Percentiles rank a stretch among this genome's conserved stretches.
Evolutionary conservation across 192 early-diverging fungal genomes (phyloP).

Genomic region (Haplosporangium gracile): DNA sequence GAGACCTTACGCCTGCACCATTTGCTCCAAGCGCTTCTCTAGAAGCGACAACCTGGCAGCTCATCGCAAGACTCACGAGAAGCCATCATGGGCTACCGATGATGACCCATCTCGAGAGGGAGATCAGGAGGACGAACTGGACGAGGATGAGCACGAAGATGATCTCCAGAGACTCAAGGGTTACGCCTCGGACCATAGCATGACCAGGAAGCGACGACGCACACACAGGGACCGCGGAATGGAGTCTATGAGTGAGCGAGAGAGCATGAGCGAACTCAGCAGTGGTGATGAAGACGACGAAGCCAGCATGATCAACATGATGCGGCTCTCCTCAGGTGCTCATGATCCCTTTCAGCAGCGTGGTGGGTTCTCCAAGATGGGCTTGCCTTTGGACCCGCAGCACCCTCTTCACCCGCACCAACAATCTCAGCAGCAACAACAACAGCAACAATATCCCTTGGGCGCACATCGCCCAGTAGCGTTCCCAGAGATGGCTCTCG

Average conservation of each 20-base stretch:
- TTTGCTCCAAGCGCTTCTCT: constrained; percentile 70
- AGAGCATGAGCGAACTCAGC: constrained; percentile 46
- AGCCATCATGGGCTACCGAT: constrained; percentile 48
- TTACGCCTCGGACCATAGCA: constrained; percentile 41
- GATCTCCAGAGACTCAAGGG: constrained; percentile 30
- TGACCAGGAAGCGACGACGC: constrained; percentile 42
- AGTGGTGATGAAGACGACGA: constrained; percentile 53
- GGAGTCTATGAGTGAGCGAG: constrained; percentile 56
- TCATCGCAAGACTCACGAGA: constrained; percentile 71
- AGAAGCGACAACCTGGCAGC: constrained; percentile 70
- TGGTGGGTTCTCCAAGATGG: not conserved
- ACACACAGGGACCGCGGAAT: constrained; percentile 35
- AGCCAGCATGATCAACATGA: constrained; percentile 31
- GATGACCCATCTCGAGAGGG: constrained; percentile 43
- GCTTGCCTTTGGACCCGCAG: constrained; percentile 9
- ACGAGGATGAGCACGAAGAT: constrained; percentile 42
- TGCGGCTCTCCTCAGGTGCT: constrained; percentile 24
- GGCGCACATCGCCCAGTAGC: constrained; percentile 14
- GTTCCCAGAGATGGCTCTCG: constrained; percentile 29
- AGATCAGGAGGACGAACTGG: constrained; percentile 36
- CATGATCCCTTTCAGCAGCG: constrained; percentile 15
- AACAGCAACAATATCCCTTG: constrained; percentile 27
- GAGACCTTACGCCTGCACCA: constrained; percentile 65
- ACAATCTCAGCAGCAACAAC: constrained; percentile 24
- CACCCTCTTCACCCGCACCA: constrained; percentile 21